Evolutionary conservation across 768 basidiomycete species (phyloP), one percentile per base, ranked within the genome.

Genomic region (Xanthoconium purpureum): DNA sequence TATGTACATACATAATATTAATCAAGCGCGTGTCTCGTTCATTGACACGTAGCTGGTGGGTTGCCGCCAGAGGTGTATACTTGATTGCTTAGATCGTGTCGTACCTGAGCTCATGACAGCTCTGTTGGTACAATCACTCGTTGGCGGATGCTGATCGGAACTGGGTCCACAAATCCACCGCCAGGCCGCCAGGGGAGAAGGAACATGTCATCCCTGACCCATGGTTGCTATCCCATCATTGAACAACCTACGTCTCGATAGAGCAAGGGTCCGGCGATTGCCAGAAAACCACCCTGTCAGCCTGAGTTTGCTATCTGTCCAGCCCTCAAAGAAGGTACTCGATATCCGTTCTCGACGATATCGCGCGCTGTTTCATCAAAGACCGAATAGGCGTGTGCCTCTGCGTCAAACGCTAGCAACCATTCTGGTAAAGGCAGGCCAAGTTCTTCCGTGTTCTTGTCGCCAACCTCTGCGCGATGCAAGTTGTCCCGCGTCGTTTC

Each of bases 61-160:
- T 17, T 42, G 6, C 28, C 38, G 29, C 40, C 47, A 50, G 48
- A 50, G 48, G 14, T 43, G 55, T 57, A 49, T 24, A 47, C 50
- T 51, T 56, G 30, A 45, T 64, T 61, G 50, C 59, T 58, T 50
- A 55, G 46, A 44, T 45, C n/a, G 53, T 50, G 17, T 45, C 38
- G 40, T 54, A 20, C 50, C 47, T 44, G 36, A 28, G 28, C 15
- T 45, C 20, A 30, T 57, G 42, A 55, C 53, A 15, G 48, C 51
- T 54, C 47, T 48, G 37, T 35, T 52, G 20, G 29, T 29, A 55
- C 28, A 32, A 43, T 37, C 55, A 35, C 40, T 54, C 39, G n/a
- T 47, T 56, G 58, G 66, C 57, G 67, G 66, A 67, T 69, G 56
- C 59, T 43, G 57, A 59, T 69, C 66, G 54, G 66, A 67, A 67